Base-by-base conservation (phyloP, 2,329 filamentous ascomycete species). In the Botrytis fabae region DNA sequence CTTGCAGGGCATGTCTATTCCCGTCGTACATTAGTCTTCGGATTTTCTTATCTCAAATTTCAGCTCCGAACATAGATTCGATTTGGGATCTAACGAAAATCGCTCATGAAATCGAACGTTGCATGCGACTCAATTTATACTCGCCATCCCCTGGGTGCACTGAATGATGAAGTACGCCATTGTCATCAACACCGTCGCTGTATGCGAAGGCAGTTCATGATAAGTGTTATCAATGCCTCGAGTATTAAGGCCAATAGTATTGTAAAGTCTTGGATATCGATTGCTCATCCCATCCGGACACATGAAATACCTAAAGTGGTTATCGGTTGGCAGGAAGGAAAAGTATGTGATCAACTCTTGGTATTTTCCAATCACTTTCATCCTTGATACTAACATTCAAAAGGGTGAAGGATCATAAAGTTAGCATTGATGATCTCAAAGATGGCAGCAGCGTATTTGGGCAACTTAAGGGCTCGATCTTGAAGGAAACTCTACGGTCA, bases 281-380 rank as follows among this genome's bases (percentile, higher is more conserved):
- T 69, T 9, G 1, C 40, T 7, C 32, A 32, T 28, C 25, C 4
- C 1, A 60, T 20, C 66, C 20, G 70, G 28, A 54, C 48, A 57
- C 18, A 72, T 72, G 70, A 69, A 68, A 38, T 69, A 69, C 64
- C 22, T 32, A 32, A 69, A 72, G 48, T 68, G 70, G 70, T 28
- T 68, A 28, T 60, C 63, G 16, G 16, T 60, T 69, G 62, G 51
- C 12, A 59, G 62, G 70, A 65, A 68, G 40, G 57, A 48, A 46
- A 59, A 44, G 70, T 72, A 72, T 16, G 70, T 72, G 54, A 8
- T 46, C 8, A 38, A 42, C 25, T 57, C 48, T 68, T n/a, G 28
- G 65, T 10, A 42, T 20, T 68, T 32, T 57, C 6, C n/a, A 7
- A n/a, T 42, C 20, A 57, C 16, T 38, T 40, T 22, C n/a, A 51